These are phyloP conservation scores for Solanum neorickii DNA, from an alignment of 257 asterid genomes.

Conservation along the genomic window DNA sequence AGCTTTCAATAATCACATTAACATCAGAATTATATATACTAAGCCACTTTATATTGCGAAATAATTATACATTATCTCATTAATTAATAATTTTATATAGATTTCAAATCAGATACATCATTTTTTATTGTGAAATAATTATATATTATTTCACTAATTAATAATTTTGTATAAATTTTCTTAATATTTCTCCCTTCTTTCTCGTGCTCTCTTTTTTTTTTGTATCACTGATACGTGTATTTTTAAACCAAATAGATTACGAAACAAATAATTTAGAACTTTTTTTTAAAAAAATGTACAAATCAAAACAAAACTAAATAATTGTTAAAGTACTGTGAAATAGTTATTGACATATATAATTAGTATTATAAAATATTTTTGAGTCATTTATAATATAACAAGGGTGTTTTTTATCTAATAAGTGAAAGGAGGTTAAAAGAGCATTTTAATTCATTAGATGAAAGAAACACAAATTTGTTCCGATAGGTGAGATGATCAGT, in stretches of 20 bases:
- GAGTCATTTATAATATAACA: too few relatives aligned
- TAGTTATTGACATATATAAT: neutral
- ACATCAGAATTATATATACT: neutral
- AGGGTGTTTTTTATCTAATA: neutral
- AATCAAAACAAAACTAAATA: neutral
- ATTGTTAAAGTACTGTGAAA: neutral
- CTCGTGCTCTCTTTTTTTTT: too few relatives aligned
- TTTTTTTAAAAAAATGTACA: too few relatives aligned
- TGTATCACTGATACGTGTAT: neutral
- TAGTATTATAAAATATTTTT: neutral
- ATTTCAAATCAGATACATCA: too few relatives aligned
- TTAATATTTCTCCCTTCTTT: too few relatives aligned
- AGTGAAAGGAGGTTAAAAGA: neutral
- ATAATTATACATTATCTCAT: neutral
- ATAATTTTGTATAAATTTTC: neutral
- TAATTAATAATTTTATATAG: too few relatives aligned
- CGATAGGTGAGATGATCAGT: neutral
- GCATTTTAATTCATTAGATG: too few relatives aligned
- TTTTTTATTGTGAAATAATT: too few relatives aligned
- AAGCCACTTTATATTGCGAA: too few relatives aligned
- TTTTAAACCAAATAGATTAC: too few relatives aligned
- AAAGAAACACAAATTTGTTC: neutral
- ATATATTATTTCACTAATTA: too few relatives aligned
- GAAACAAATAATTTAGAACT: too few relatives aligned
- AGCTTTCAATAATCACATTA: neutral